These are phyloP conservation scores for Lablab purpureus DNA, from an alignment of 306 rosid genomes.

Conservation along the genomic window DNA sequence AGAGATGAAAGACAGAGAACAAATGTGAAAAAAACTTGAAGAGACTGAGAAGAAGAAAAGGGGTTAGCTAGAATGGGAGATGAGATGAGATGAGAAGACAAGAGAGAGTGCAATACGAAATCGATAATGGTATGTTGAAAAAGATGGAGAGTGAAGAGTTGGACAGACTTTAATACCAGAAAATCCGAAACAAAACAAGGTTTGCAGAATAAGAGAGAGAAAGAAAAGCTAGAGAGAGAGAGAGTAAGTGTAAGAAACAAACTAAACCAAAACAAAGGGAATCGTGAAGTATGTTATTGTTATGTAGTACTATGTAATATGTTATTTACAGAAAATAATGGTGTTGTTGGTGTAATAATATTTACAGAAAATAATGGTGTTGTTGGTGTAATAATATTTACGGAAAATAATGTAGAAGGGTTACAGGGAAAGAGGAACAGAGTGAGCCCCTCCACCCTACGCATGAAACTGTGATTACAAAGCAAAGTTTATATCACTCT, in stretches of 20 bases:
- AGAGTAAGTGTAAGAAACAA: background rate
- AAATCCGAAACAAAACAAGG: constrained; percentile 81
- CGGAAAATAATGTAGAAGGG: background rate
- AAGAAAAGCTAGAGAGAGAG: constrained; percentile 42
- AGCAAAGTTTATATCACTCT: background rate
- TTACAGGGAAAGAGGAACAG: constrained; percentile 10
- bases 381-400: background rate
- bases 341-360: no score
- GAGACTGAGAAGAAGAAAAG: constrained; percentile 14
- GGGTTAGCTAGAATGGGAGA: background rate
- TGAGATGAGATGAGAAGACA: background rate
- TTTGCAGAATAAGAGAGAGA: constrained; percentile 81
- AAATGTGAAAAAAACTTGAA: background rate
- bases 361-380: constrained; percentile 5
- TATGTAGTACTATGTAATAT: background rate
- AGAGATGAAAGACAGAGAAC: constrained; percentile 45
- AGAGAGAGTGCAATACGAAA: constrained; percentile 51
- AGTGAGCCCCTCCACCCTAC: constrained; percentile 7
- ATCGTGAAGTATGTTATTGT: background rate
- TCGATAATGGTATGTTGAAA: constrained; percentile 56
- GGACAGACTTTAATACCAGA: constrained; percentile 50
- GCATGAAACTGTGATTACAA: background rate
- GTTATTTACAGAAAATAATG: constrained; percentile 5
- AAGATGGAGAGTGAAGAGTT: constrained; percentile 30
- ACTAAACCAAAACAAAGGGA: background rate